phyloP scores from a whole-genome alignment of 345 rosid species.

The Passiflora organensis region DNA sequence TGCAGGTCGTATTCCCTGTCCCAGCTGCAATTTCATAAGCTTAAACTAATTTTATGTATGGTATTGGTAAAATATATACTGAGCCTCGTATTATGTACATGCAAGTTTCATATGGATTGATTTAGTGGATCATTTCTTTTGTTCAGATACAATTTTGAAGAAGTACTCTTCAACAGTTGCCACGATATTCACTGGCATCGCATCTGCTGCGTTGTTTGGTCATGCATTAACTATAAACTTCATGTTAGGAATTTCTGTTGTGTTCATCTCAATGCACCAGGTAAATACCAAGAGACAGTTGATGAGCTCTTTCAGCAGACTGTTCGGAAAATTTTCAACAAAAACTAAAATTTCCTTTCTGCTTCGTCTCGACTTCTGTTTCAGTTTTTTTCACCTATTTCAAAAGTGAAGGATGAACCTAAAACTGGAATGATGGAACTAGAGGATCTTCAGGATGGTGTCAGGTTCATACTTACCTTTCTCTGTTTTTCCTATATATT shows the following conservation, averaged over 20 bases:
- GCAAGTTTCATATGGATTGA: neutral
- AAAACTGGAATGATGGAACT: slow-evolving; percentile 56
- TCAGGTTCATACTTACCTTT: no score
- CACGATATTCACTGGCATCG: slow-evolving; percentile 93
- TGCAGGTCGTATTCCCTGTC: slow-evolving; percentile 49
- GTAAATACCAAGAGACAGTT: slow-evolving; percentile 31
- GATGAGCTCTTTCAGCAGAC: neutral
- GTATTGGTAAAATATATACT: no score
- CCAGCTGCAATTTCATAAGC: neutral
- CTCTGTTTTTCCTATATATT: no score
- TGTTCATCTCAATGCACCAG: slow-evolving; percentile 99
- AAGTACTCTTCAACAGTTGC: slow-evolving; percentile 98
- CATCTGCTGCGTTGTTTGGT: slow-evolving; percentile 90
- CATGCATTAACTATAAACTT: slow-evolving; percentile 86
- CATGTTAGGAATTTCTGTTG: slow-evolving; percentile 84
- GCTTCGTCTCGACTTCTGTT: slow-evolving; percentile 5
- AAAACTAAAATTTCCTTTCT: neutral
- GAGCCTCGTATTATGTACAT: no score
- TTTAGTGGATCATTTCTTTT: slow-evolving; percentile 21
- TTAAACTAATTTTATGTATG: neutral
- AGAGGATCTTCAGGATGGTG: slow-evolving; percentile 41
- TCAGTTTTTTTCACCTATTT: slow-evolving; percentile 85
- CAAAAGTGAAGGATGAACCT: slow-evolving; percentile 74
- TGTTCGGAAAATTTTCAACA: neutral
- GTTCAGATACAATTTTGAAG: slow-evolving; percentile 91